Base-by-base conservation (phyloP, 768 basidiomycete species). In the Tubosaeta sp. region DNA sequence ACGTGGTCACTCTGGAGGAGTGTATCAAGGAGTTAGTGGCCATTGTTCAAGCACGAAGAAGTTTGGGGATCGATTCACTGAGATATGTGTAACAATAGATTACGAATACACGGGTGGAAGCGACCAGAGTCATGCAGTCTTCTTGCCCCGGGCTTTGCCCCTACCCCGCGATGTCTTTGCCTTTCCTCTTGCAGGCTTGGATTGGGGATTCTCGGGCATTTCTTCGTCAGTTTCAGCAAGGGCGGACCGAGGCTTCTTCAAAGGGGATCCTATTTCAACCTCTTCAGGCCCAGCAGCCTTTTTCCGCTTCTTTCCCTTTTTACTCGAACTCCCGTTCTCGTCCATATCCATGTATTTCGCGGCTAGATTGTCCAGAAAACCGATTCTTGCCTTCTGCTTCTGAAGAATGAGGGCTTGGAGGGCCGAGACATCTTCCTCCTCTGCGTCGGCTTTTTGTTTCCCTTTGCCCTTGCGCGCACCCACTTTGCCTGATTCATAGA, bases 1-100 rank as follows among this genome's bases (percentile, higher is more conserved):
- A 97, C 63, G 87, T 94, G 27, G 93, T 98, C 27, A 84, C 97
- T 35, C 65, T 98, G 55, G 95, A 97, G 69, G 95, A 97, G 69
- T 87, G 86, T 54, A 87, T 97, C 63, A 97, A 97, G 71, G 95
- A 98, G 68, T 72, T 94, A 30, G 83, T 83, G 13, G 89, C 90
- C 13, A 86, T 93, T 56, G 80, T 94, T 46, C 86, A 90, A 69
- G 90, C 89, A 14, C 75, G 92, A 52, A 74, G 89, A 54, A 86
- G 83, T 69, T 69, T 94, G 47, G 93, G 93, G 9, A 87, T 94
- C 54, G 92, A 94, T 69, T 76, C 82, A 21, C 69, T 92, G 54
- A 81, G 86, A 58, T 91, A 89, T 63, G 63, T 92, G 59, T 90
- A 73, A 70, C 18, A 43, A 40, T 14, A 36, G 24, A 29, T 39